These are phyloP conservation scores for Podospora comata DNA, from an alignment of 495 filamentous ascomycete genomes.

Conservation along the genomic window DNA sequence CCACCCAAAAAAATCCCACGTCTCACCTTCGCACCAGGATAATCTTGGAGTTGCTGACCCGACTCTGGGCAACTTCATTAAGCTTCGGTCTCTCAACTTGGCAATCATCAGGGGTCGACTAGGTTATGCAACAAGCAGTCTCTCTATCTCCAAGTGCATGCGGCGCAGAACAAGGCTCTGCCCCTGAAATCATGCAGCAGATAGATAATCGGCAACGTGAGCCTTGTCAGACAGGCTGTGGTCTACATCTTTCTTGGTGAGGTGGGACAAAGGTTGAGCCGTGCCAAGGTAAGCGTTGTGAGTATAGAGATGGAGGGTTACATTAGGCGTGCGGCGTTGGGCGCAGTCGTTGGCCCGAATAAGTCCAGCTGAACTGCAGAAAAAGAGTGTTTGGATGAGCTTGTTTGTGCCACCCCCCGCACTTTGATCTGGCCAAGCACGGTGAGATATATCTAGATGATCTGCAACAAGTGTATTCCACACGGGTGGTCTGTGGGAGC, in stretches of 20 bases:
- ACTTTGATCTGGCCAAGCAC: background rate
- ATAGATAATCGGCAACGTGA: background rate
- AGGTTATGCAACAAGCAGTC: background rate
- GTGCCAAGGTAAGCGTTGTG: background rate
- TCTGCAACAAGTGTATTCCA: too few species aligned
- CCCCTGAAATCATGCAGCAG: background rate
- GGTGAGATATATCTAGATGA: background rate
- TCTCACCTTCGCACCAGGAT: background rate
- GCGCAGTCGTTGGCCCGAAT: background rate
- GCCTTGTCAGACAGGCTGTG: background rate
- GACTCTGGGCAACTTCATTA: background rate
- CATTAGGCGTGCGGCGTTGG: background rate
- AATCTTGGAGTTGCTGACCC: background rate
- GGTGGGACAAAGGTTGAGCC: background rate
- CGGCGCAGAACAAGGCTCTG: background rate
- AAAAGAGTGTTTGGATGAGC: background rate
- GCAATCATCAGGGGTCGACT: background rate
- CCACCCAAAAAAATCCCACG: too few species aligned
- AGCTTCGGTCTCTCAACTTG: background rate
- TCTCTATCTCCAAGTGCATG: background rate
- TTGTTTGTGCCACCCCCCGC: background rate
- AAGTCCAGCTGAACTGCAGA: background rate
- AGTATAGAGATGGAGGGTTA: background rate
- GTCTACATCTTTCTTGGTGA: background rate
- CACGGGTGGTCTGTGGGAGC: too few species aligned